phyloP scores from a whole-genome alignment of 148 eudicot genomes.

The Talinum fruticosum region DNA sequence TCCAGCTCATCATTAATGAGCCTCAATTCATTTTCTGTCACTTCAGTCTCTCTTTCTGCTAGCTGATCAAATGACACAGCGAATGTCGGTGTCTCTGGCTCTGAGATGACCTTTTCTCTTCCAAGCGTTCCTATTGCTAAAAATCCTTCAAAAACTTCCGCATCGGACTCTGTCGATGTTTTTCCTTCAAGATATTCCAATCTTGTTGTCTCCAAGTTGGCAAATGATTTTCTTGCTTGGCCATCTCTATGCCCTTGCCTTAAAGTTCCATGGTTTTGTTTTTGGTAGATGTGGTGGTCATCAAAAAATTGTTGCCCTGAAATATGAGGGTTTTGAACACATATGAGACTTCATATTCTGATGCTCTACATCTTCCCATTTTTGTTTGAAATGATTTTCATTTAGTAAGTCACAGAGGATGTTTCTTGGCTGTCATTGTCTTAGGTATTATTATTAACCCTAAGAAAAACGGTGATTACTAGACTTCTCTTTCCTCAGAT shows the following conservation, averaged over 20 bases:
- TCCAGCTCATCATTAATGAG: slow-evolving; percentile 78
- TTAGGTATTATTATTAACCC: background rate
- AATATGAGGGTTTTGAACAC: slow-evolving; percentile 18
- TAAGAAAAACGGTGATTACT: background rate
- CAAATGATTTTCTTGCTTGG: slow-evolving; percentile 50
- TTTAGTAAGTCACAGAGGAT: background rate
- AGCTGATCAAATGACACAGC: slow-evolving; percentile 57
- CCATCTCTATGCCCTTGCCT: slow-evolving; percentile 48
- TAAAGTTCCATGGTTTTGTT: slow-evolving; percentile 44
- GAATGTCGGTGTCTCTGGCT: slow-evolving; percentile 79
- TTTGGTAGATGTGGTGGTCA: slow-evolving; percentile 41
- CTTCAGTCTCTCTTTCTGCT: slow-evolving; percentile 60
- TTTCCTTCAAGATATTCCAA: slow-evolving; percentile 49
- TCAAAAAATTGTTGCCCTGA: slow-evolving; percentile 60
- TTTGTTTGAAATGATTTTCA: background rate
- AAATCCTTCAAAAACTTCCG: slow-evolving; percentile 81
- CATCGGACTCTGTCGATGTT: slow-evolving; percentile 33
- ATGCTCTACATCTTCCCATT: background rate
- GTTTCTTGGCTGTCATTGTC: background rate
- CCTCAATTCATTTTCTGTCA: slow-evolving; percentile 66
- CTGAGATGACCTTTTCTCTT: slow-evolving; percentile 36
- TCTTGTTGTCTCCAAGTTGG: slow-evolving; percentile 47
- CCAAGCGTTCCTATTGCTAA: slow-evolving; percentile 92
- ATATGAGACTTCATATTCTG: background rate
- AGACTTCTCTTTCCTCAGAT: background rate